Evolutionary conservation across 2,329 filamentous ascomycete genomes (phyloP).

Genomic region (Blastomyces emzantsi): DNA sequence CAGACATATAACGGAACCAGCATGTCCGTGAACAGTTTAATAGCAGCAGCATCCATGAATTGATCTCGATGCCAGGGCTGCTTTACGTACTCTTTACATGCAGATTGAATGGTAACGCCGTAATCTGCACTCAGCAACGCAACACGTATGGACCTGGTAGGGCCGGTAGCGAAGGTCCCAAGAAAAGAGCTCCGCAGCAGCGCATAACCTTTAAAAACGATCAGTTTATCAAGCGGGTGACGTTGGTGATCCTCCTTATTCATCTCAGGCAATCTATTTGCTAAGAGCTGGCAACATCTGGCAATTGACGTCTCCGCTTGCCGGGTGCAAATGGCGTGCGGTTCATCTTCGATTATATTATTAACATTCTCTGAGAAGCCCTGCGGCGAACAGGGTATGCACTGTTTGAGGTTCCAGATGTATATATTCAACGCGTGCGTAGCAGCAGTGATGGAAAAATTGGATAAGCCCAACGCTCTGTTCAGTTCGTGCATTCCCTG

Average conservation of each 20-base stretch:
- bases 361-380: neutral
- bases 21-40: neutral
- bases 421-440: neutral
- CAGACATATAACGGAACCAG: neutral
- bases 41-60: neutral
- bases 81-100: neutral
- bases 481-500: neutral
- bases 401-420: slow-evolving; percentile 1
- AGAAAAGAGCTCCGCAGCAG: neutral
- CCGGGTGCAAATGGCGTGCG: neutral
- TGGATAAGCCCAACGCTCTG: neutral
- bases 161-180: neutral
- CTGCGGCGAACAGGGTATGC: neutral
- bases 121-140: neutral
- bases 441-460: neutral
- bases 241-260: neutral
- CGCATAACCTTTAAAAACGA: neutral
- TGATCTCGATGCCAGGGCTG: neutral
- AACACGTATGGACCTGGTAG: neutral
- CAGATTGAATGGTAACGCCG: neutral
- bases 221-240: neutral
- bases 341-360: neutral
- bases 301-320: neutral
- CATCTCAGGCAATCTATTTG: neutral
- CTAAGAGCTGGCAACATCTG: neutral